Percentiles rank a stretch among this genome's conserved stretches.
Conservation (phyloP, 73 alveolate species). For the Symbiodinium natans region DNA sequence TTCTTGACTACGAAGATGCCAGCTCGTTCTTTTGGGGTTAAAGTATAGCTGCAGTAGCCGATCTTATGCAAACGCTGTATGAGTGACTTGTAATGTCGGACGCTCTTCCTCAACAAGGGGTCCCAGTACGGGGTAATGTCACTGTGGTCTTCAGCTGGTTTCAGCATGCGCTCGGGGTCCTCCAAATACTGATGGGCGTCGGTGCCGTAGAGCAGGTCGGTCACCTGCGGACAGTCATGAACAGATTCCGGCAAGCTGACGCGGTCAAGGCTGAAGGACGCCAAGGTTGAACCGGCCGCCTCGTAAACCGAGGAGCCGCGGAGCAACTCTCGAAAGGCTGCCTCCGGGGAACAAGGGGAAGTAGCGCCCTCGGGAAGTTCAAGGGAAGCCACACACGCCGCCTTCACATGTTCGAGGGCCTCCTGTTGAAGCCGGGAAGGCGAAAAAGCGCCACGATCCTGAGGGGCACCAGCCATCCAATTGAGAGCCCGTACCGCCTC, state of each 20-base stretch:
- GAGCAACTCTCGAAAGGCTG: conserved; percentile 45
- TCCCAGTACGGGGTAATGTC: neutral
- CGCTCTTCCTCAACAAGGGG: neutral
- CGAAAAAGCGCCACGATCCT: neutral
- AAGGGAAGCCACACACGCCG: neutral
- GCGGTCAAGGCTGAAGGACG: neutral
- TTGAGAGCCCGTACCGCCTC: neutral
- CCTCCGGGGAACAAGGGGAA: neutral
- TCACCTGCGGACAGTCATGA: neutral
- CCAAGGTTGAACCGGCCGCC: neutral
- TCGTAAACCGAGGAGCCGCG: neutral
- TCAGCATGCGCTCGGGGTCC: conserved; percentile 13
- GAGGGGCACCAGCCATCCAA: conserved; percentile 4
- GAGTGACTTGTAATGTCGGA: neutral
- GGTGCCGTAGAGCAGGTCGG: neutral
- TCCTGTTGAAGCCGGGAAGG: neutral
- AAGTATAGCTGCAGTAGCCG: neutral
- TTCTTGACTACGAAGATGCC: conserved; percentile 30
- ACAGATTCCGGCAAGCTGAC: neutral
- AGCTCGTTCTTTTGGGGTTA: neutral
- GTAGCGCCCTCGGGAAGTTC: neutral
- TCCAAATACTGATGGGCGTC: conserved; percentile 4
- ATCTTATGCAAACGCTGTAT: neutral
- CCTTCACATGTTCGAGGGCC: neutral
- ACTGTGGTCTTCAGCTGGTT: neutral